phyloP scores from a whole-genome alignment of 768 basidiomycete species.

The Tricholoma terreum region DNA sequence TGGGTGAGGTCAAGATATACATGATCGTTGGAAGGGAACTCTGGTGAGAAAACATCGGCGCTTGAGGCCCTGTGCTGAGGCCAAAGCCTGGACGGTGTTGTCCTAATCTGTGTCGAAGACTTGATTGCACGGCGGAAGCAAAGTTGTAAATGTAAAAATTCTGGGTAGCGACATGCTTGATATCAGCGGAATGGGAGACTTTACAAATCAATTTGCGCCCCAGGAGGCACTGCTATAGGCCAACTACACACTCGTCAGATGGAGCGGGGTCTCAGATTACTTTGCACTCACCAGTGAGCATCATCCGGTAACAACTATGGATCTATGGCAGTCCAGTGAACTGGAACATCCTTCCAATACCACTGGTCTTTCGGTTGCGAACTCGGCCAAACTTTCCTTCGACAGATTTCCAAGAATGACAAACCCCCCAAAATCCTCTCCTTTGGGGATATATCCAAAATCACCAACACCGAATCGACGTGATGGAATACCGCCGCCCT shows the following conservation, averaged over 20 bases:
- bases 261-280: background rate
- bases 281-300: slow-evolving; percentile 27
- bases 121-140: slow-evolving; percentile 10
- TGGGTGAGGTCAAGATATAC: slow-evolving; percentile 41
- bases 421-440: slow-evolving; percentile 36
- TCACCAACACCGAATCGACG: slow-evolving; percentile 43
- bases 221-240: slow-evolving; percentile 39
- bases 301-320: slow-evolving; percentile 30
- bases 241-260: slow-evolving; percentile 29
- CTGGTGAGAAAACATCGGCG: slow-evolving; percentile 17
- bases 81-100: slow-evolving; percentile 8
- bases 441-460: slow-evolving; percentile 39
- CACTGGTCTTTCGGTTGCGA: slow-evolving; percentile 29
- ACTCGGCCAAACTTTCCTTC: slow-evolving; percentile 22
- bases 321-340: slow-evolving; percentile 29
- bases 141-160: slow-evolving; percentile 39
- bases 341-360: slow-evolving; percentile 31
- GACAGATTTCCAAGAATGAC: slow-evolving; percentile 38
- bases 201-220: slow-evolving; percentile 38
- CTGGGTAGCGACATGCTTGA: slow-evolving; percentile 26
- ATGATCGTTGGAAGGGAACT: slow-evolving; percentile 32
- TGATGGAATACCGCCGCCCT: slow-evolving; percentile 34
- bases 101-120: slow-evolving; percentile 7
- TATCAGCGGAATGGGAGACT: slow-evolving; percentile 28
- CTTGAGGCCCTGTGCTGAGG: background rate